Evolutionary conservation across 2,329 filamentous ascomycete genomes (phyloP).

Genomic region (Fusarium albidum): DNA sequence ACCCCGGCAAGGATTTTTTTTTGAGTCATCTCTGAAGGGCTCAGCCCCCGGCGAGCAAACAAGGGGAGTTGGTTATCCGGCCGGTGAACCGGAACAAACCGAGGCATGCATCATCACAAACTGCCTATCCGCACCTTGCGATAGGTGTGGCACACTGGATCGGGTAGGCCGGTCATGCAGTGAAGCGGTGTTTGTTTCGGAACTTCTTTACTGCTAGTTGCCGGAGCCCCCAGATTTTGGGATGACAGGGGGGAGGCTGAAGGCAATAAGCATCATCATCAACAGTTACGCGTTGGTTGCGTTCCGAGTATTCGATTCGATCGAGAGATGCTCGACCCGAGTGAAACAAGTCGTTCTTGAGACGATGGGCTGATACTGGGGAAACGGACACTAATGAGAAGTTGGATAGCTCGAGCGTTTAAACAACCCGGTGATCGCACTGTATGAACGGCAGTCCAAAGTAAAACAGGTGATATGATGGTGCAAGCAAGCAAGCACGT

Average conservation of each 20-base stretch:
- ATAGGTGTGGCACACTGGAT: not conserved
- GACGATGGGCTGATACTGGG: too few relatives aligned
- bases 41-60: constrained; percentile 13
- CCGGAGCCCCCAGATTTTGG: constrained; percentile 6
- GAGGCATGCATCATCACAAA: constrained; percentile 22
- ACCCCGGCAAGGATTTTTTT: constrained; percentile 11
- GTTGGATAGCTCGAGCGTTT: too few relatives aligned
- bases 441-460: constrained; percentile 2
- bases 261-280: not conserved
- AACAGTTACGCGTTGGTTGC: constrained; percentile 13
- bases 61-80: constrained; percentile 4
- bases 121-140: not conserved
- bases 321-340: not conserved
- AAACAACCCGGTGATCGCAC: not conserved
- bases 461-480: not conserved
- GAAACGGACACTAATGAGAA: too few relatives aligned
- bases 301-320: constrained; percentile 4
- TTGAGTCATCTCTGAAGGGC: constrained; percentile 3
- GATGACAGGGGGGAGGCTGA: not conserved
- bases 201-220: constrained; percentile 9
- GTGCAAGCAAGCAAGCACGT: constrained; percentile 9
- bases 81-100: constrained; percentile 22
- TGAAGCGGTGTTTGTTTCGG: constrained; percentile 27
- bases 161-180: not conserved
- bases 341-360: too few relatives aligned